Conservation (phyloP, 768 basidiomycete species). For the Lyophyllum shimeji region DNA sequence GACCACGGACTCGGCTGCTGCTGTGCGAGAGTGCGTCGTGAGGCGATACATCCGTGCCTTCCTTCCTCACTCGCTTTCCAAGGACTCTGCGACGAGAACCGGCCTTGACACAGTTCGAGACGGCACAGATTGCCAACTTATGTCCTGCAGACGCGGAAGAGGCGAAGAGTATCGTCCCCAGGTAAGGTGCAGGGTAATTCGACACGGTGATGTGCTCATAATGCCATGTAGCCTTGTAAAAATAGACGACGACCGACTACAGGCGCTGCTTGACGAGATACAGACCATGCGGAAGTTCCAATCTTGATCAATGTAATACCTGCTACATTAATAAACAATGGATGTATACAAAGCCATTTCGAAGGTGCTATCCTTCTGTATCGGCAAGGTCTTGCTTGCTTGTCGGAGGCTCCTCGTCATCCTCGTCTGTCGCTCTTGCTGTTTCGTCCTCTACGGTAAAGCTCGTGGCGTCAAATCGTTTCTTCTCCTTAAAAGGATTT, state of each 20-base stretch:
- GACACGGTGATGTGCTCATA: background rate
- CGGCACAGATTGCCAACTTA: constrained; percentile 89
- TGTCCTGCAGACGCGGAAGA: constrained; percentile 89
- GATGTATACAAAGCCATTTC: background rate
- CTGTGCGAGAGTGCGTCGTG: constrained; percentile 79
- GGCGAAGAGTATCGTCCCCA: constrained; percentile 88
- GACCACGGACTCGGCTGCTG: constrained; percentile 78
- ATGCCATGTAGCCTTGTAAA: constrained; percentile 66
- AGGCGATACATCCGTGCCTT: background rate
- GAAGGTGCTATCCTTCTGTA: constrained; percentile 43
- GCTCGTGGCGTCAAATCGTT: constrained; percentile 63
- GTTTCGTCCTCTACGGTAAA: constrained; percentile 36
- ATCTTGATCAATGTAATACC: constrained; percentile 39
- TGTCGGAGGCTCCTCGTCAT: constrained; percentile 33
- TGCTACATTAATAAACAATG: background rate
- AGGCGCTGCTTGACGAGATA: constrained; percentile 81
- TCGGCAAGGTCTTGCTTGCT: constrained; percentile 48
- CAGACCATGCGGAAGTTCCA: constrained; percentile 92
- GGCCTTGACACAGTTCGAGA: constrained; percentile 85
- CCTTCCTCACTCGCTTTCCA: background rate
- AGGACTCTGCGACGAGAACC: constrained; percentile 81
- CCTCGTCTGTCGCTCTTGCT: constrained; percentile 29
- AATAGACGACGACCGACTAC: constrained; percentile 84
- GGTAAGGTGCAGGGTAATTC: constrained; percentile 41
- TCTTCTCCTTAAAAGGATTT: constrained; percentile 69